Evolutionary conservation across 2,329 filamentous ascomycete species (phyloP), one percentile per base, ranked within the genome.

Genomic region (Neoarthrinium moseri): DNA sequence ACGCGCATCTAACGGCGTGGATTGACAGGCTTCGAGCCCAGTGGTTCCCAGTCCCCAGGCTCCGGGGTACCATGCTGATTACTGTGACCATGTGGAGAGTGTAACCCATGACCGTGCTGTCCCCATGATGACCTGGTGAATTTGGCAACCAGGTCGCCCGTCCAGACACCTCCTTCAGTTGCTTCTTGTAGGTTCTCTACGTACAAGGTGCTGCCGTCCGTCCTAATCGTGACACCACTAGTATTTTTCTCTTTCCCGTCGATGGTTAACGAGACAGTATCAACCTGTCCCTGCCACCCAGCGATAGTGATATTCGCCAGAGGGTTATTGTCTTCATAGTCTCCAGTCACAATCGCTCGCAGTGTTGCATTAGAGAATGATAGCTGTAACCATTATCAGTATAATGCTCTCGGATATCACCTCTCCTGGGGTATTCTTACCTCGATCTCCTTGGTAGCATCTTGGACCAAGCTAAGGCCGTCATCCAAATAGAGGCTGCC

Each of bases 401-500:
- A 23, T n/a, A 15, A 7, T 5, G 24, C 30, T 6, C 24, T 15
- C 4, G 12, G 12, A 29, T 5, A 8, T 12, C 15, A 15, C 5
- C 15, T 40, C 21, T 6, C n/a, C 24, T 15, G 12, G 37, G 18
- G 7, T 13, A 7, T 29, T 65, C 66, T 56, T 46, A 72, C 70
- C 45, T 71, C 57, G 20, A 89, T 75, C 48, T 71, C 71, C 6
- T 83, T 71, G 0, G 75, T 83, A 0, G 37, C 22, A 18, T 75
- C 69, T 0, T 78, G 84, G 26, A 64, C 56, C 6, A 89, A 47
- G 45, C 81, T 87, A 65, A 85, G 84, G 2, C 88, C 87, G 55
- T 92, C 88, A 55, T 91, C 88, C 5, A 91, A 60, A 58, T 91
- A 91, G 22, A 91, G 63, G 17, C 69, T 62, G 0, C 87, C 87